phyloP scores from a whole-genome alignment of 108 stramenopile genomes.

The Pseudonitzschia pungens region DNA sequence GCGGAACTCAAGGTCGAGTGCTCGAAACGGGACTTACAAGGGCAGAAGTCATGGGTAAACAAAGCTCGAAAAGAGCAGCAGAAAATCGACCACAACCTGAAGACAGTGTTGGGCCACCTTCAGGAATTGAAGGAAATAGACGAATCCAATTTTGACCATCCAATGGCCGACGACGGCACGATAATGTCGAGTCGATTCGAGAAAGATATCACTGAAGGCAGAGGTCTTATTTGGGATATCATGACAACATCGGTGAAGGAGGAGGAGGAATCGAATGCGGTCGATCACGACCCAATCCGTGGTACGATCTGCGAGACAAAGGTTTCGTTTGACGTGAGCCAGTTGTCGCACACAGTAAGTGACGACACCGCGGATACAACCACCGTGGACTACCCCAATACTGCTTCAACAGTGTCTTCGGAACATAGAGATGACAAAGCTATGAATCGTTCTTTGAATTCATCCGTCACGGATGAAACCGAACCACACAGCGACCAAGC shows the following conservation, averaged over 20 bases:
- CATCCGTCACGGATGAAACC: not conserved
- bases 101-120: not conserved
- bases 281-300: not conserved
- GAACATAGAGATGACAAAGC: not conserved
- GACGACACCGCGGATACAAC: not conserved
- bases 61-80: constrained; percentile 4
- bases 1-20: constrained; percentile 12
- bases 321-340: not conserved
- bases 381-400: not conserved
- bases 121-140: not conserved
- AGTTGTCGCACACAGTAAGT: not conserved
- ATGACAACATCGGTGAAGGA: not conserved
- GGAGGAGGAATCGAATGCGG: not conserved
- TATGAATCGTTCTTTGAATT: not conserved
- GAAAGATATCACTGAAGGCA: not conserved
- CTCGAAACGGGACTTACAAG: not conserved
- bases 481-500: not conserved
- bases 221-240: not conserved
- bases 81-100: not conserved
- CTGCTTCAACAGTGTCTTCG: not conserved
- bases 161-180: not conserved
- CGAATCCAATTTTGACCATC: not conserved
- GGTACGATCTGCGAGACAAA: too few relatives aligned
- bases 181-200: not conserved
- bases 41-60: not conserved